Evolutionary conservation across 1,139 yeast species (phyloP).

Genomic region (Protomyces lactucae-debilis): DNA sequence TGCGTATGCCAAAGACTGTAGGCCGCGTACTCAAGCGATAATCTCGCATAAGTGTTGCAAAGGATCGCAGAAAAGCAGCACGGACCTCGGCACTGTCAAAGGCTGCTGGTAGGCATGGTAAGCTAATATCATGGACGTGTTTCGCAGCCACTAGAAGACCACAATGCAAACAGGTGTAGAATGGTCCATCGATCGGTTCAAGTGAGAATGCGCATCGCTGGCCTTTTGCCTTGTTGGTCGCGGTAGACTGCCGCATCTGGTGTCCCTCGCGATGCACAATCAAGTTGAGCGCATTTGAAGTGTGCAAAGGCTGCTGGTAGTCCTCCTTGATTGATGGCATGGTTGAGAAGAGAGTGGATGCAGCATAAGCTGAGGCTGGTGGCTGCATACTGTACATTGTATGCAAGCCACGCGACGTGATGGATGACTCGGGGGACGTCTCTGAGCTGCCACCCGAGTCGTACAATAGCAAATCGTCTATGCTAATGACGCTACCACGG

Average conservation of each 20-base stretch:
- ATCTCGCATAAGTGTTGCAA: constrained; percentile 28
- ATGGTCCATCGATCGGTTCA: constrained; percentile 1
- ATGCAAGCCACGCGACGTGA: background rate
- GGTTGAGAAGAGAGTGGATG: background rate
- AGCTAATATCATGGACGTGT: constrained; percentile 16
- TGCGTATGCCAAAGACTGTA: background rate
- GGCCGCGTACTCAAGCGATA: constrained; percentile 26
- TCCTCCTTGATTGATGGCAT: background rate
- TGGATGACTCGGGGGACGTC: background rate
- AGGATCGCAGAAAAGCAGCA: constrained; percentile 30
- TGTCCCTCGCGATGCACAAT: constrained; percentile 6
- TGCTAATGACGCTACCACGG: background rate
- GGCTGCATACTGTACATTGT: background rate
- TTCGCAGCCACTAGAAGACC: constrained; percentile 19
- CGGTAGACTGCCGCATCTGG: background rate
- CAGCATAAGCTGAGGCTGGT: background rate
- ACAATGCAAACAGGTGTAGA: constrained; percentile 2
- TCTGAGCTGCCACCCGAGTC: background rate
- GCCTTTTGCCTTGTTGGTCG: background rate
- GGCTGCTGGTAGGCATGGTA: constrained; percentile 31
- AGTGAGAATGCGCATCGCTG: background rate
- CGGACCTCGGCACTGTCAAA: constrained; percentile 29
- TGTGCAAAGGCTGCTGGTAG: background rate
- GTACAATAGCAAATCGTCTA: background rate
- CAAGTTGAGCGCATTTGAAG: background rate